A percentile compares a stretch with the other conserved stretches of the same genome.
Evolutionary conservation across 2,329 filamentous ascomycete species (phyloP).

Genomic region (Aspergillus versicolor): DNA sequence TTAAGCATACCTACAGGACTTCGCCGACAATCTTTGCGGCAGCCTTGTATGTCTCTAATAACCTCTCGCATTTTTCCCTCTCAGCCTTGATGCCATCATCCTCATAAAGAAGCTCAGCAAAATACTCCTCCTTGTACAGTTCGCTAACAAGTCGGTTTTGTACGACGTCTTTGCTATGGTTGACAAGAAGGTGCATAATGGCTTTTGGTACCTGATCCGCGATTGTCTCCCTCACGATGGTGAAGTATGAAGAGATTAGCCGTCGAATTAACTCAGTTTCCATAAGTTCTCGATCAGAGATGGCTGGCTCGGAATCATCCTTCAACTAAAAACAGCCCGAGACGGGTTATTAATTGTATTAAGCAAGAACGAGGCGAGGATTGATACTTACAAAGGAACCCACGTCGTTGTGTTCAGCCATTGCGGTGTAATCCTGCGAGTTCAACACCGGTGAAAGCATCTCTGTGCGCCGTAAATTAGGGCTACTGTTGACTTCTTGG

Average conservation of each 20-base stretch:
- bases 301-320: conserved; percentile 69
- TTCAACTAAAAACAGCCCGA: conserved; percentile 28
- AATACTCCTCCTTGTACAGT: conserved; percentile 87
- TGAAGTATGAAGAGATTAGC: conserved; percentile 97
- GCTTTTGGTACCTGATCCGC: conserved; percentile 98
- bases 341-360: conserved; percentile 13
- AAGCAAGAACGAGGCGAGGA: background rate
- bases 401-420: conserved; percentile 43
- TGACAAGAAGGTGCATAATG: conserved; percentile 97
- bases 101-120: conserved; percentile 92
- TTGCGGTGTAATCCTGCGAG: conserved; percentile 39
- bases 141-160: conserved; percentile 96
- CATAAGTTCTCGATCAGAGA: conserved; percentile 93
- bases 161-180: conserved; percentile 96
- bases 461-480: conserved; percentile 73
- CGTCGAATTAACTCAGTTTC: conserved; percentile 97
- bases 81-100: conserved; percentile 97
- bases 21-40: conserved; percentile 98
- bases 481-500: conserved; percentile 77
- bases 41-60: conserved; percentile 93
- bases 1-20: conserved; percentile 64
- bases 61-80: conserved; percentile 95
- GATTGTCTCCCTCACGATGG: conserved; percentile 97
- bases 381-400: conserved; percentile 48
- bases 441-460: conserved; percentile 44